A percentile compares a stretch with the other conserved stretches of the same genome.
phyloP scores from a whole-genome alignment of 805 yeast genomes.

The Wickerhamiella musiphila region DNA sequence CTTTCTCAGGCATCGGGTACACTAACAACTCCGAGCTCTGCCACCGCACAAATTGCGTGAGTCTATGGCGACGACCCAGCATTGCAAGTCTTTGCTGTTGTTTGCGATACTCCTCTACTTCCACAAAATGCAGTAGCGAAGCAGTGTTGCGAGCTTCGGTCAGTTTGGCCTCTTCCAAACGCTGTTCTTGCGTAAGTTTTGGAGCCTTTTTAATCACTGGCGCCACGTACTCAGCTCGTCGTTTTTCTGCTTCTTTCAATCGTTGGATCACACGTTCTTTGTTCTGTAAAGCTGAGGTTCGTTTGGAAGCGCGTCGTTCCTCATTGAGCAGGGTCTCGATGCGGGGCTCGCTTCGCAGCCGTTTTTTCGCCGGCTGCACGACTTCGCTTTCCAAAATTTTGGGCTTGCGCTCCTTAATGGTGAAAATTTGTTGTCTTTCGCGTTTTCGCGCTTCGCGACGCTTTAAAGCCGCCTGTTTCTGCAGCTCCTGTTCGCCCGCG shows the following conservation, averaged over 20 bases:
- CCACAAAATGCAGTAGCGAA: constrained; percentile 61
- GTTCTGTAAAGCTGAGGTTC: constrained; percentile 61
- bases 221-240: constrained; percentile 28
- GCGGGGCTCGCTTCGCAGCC: constrained; percentile 6
- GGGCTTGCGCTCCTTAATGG: constrained; percentile 23
- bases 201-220: constrained; percentile 16
- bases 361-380: constrained; percentile 9
- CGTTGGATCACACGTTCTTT: constrained; percentile 62
- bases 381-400: constrained; percentile 11
- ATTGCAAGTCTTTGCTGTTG: constrained; percentile 58
- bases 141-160: constrained; percentile 65
- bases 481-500: constrained; percentile 50
- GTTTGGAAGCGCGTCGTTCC: constrained; percentile 53
- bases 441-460: constrained; percentile 16
- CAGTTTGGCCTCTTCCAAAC: constrained; percentile 64
- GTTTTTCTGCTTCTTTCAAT: constrained; percentile 48
- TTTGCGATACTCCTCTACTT: constrained; percentile 69
- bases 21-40: neutral
- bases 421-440: constrained; percentile 19
- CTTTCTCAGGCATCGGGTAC: constrained; percentile 1
- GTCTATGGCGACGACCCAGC: constrained; percentile 42
- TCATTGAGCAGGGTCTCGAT: constrained; percentile 26
- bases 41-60: constrained; percentile 39
- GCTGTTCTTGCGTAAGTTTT: constrained; percentile 48
- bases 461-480: constrained; percentile 24